Conservation (phyloP, 805 yeast species). For the Suhomyces tanzawaensis region DNA sequence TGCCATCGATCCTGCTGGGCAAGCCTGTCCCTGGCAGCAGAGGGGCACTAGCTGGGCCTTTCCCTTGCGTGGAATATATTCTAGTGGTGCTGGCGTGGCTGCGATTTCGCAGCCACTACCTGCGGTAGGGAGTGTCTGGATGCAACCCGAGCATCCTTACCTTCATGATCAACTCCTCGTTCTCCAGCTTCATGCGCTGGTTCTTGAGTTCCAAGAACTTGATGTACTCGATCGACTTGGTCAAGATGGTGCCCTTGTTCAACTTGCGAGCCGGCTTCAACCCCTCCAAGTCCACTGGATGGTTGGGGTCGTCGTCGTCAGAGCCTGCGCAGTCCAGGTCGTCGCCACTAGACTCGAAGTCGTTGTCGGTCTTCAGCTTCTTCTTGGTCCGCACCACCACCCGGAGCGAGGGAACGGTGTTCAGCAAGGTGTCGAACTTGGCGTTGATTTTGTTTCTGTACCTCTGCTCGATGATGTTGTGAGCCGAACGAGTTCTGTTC, state of each 20-base stretch:
- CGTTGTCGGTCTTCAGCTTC: constrained; percentile 12
- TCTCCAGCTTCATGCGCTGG: constrained; percentile 48
- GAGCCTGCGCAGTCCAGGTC: constrained; percentile 5
- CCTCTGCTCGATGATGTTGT: constrained; percentile 43
- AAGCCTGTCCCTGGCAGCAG: too few species aligned
- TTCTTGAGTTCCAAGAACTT: constrained; percentile 66
- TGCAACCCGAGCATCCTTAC: constrained; percentile 36
- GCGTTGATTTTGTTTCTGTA: constrained; percentile 44
- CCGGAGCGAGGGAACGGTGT: constrained; percentile 39
- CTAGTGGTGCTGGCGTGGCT: neutral
- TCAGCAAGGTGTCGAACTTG: constrained; percentile 37
- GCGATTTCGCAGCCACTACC: neutral
- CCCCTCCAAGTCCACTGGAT: constrained; percentile 56
- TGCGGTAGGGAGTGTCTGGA: constrained; percentile 1
- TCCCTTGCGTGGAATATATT: too few species aligned
- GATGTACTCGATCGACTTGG: constrained; percentile 80
- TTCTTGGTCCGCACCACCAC: constrained; percentile 25
- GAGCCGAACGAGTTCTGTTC: constrained; percentile 29
- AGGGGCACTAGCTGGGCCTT: neutral
- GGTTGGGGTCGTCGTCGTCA: constrained; percentile 6
- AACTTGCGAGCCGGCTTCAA: constrained; percentile 71
- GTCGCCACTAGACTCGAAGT: constrained; percentile 12
- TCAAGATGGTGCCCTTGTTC: constrained; percentile 73
- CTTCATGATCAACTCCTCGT: constrained; percentile 43
- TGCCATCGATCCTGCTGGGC: too few species aligned